Evolutionary conservation across 2,329 filamentous ascomycete genomes (phyloP), one percentile per base, ranked within the genome.

Genomic region (Aspergillus sp.): DNA sequence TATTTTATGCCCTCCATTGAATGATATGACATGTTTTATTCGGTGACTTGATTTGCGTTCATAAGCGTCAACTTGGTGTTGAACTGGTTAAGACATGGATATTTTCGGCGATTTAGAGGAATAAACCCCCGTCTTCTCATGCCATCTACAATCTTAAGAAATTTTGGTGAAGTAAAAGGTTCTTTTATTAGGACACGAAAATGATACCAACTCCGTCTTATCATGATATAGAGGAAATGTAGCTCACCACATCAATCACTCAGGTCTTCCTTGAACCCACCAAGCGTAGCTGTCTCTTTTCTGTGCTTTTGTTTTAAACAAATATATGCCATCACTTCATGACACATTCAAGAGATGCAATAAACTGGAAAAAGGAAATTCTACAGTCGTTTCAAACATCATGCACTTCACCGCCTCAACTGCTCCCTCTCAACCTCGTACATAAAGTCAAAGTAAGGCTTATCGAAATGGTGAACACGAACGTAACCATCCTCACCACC

Each of bases 401-500:
- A 62, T 52, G 52, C 56, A 57, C 25, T 64, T 68, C 68, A 79
- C 68, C 73, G 77, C 68, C 79, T 74, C 70, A 79, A 64, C 71
- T 79, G 76, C 82, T 97, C 93, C 77, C 93, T 85, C 87, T 99
- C 95, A 62, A 98, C 95, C 84, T 99, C 95, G 78, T 96, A 99
- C 83, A 90, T 86, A 81, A 99, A 99, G 79, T 99, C 95, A 77
- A 95, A 98, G 84, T 97, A 99, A 62, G 89, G 86, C 84, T 96
- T 96, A 81, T 99, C 95, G 79, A 99, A 99, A 79, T 96, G 91
- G 81, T 99, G 95, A 67, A 98, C 89, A 72, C 95, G 90, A 64
- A 99, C 93, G 81, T 99, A 99, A 72, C 95, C 95, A 78, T 99
- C 95, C 82, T 99, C 95, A 79, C 93, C 93, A 68, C 95, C 95